Percentiles rank a stretch among this genome's conserved stretches.
Evolutionary conservation across 371 early-diverging fungal genomes (phyloP).

Genomic region (Nosema muscidifuracis): DNA sequence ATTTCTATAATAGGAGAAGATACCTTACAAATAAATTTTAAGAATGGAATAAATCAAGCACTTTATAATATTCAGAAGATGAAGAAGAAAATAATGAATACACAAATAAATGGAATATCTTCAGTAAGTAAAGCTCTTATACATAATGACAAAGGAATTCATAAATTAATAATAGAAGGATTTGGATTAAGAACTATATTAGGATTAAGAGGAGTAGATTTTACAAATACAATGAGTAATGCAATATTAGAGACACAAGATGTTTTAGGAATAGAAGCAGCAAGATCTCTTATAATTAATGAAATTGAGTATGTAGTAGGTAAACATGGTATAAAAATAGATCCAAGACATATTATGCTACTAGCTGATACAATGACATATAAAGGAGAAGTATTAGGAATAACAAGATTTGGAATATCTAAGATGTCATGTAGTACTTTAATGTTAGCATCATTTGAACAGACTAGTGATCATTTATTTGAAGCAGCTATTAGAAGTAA

Average conservation of each 20-base stretch:
- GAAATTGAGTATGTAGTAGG: conserved; percentile 77
- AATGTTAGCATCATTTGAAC: conserved; percentile 97
- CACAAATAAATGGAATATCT: conserved; percentile 76
- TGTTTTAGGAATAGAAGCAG: conserved; percentile 93
- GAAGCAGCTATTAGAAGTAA: conserved; percentile 87
- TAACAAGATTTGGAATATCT: conserved; percentile 94
- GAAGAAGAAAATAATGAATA: conserved; percentile 70
- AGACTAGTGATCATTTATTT: conserved; percentile 95
- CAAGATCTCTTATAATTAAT: conserved; percentile 69
- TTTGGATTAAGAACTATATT: conserved; percentile 81
- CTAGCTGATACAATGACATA: conserved; percentile 95
- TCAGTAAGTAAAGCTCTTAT: conserved; percentile 78
- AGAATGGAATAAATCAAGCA: conserved; percentile 66
- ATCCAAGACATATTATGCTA: conserved; percentile 89
- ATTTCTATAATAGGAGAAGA: conserved; percentile 64
- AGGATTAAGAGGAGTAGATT: conserved; percentile 67
- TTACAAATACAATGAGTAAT: conserved; percentile 73
- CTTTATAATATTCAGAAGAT: conserved; percentile 70
- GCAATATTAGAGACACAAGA: conserved; percentile 81
- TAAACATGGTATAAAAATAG: conserved; percentile 88
- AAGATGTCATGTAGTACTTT: conserved; percentile 97
- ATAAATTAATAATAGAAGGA: conserved; percentile 77
- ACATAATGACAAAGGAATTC: conserved; percentile 66
- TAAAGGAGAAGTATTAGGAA: conserved; percentile 94
- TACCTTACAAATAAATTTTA: conserved; percentile 64